Evolutionary conservation across 257 asterid genomes (phyloP).

Genomic region (Knoxia roxburghii): DNA sequence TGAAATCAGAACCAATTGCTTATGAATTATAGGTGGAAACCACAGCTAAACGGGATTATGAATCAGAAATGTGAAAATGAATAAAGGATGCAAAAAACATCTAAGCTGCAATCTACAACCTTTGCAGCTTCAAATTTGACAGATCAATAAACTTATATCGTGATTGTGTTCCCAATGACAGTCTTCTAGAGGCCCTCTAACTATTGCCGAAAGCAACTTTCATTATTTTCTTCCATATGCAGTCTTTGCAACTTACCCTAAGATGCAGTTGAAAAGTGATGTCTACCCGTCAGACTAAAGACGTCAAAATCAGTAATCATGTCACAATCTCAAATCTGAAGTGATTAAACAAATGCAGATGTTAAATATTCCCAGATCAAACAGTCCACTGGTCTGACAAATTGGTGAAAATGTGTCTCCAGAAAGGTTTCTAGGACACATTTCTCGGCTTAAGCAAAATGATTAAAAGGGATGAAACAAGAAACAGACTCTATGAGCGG

Average conservation of each 20-base stretch:
- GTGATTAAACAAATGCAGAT: not conserved
- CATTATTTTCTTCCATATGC: not conserved
- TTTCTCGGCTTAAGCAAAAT: not conserved
- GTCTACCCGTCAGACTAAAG: not conserved
- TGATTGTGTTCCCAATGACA: not conserved
- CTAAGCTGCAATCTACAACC: not conserved
- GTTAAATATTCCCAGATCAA: not conserved
- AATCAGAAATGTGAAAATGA: not conserved
- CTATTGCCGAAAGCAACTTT: not conserved
- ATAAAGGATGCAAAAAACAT: not conserved
- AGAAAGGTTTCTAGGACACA: not conserved
- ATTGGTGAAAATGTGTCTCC: not conserved
- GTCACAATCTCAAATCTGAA: not conserved
- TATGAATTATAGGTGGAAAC: not conserved
- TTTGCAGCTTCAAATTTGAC: not conserved
- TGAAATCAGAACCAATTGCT: not conserved
- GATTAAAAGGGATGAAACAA: not conserved
- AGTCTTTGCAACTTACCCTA: not conserved
- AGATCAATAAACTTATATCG: not conserved
- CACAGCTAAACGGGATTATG: not conserved
- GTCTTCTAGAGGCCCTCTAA: not conserved
- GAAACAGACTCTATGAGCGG: not conserved
- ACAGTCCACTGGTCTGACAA: not conserved
- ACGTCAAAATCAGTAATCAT: not conserved
- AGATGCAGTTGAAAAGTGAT: not conserved